Evolutionary conservation across 2,329 filamentous ascomycete species (phyloP), one percentile per base, ranked within the genome.

Genomic region (Arthrinium puccinioides): DNA sequence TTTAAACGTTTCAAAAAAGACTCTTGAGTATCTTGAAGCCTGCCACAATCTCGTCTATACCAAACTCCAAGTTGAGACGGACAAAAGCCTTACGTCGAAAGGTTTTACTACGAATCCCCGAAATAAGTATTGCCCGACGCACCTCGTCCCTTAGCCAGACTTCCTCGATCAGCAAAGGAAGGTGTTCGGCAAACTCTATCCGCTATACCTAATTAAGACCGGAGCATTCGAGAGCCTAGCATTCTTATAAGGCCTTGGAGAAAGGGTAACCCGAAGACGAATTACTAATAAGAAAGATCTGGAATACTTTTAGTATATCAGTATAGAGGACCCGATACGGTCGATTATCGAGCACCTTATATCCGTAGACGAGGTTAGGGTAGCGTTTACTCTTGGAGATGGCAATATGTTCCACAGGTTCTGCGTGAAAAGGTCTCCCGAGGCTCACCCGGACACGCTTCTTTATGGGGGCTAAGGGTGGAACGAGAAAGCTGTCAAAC

Each of bases 281-380:
- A 45, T 54, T n/a, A 44, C 41, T 3, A 39, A 54, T 33, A 47
- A 62, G 34, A 61, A 53, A 35, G 31, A 18, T 19, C 52, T 61
- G 9, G 47, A 61, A 39, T 42, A 45, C 24, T 55, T 59, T 23
- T 34, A 55, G 9, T 40, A 56, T 19, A 46, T 42, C 10, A 48
- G 50, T 37, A 47, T 61, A 0, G 49, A 59, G 36, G 47, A 56
- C 28, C 57, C 53, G 2, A 51, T 63, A 5, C 39, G 40, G 10
- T 21, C 21, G 2, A 59, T 61, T 23, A 34, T 61, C 9, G 14
- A 60, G 1, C 30, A 52, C 21, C 49, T 63, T 14, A 47, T 30
- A 9, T 31, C 29, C 11, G 9, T 31, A 16, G 29, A 20, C 10
- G 19, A n/a, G n/a, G n/a, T n/a, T n/a, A n/a, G n/a, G n/a, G n/a